Base-by-base conservation (phyloP, 164 flowering plant genomes). In the Paratinospora sagittata region DNA sequence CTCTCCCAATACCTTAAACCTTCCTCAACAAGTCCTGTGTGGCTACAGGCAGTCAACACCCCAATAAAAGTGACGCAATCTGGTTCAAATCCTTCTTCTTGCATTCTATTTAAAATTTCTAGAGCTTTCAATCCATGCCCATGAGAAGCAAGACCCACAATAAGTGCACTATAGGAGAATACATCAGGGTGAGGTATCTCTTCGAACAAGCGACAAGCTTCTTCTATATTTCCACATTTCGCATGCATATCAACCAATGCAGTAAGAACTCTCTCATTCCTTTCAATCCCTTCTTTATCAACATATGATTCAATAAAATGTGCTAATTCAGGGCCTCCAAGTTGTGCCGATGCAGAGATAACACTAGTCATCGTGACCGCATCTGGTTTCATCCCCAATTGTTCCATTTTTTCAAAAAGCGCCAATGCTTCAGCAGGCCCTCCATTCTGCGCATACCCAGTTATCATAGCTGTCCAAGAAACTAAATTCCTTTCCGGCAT, bases 181-280 rank as follows among this genome's bases (percentile, higher is more conserved):
- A 76, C 77, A 78, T 71, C 83, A 0, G 82, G 81, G 3, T 36
- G 45, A 65, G 77, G 73, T n/a, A 82, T 78, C 73, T 74, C 80
- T 27, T 70, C 34, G 23, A 82, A 82, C 43, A 78, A 47, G 6
- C 36, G 70, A 24, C 78, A 78, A 7, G 85, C 83, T 68, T 74
- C 73, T 47, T 82, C 83, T 69, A 82, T 43, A 70, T 82, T 80
- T 11, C 85, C 83, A 68, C 85, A 82, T 67, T 82, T 82, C 6
- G 78, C 82, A 14, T 80, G 78, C 82, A 82, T 80, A 63, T 80
- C 81, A 37, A 78, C 75, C 36, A 82, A 64, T n/a, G 85, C 76
- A 47, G 85, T 82, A 19, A 82, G 79, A 23, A 82, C 80, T 34
- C 55, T 69, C 19, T 69, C 73, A 66, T 82, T 82, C 65, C 71